Base-by-base conservation (phyloP, 345 rosid genomes). In the Camelina hispida region DNA sequence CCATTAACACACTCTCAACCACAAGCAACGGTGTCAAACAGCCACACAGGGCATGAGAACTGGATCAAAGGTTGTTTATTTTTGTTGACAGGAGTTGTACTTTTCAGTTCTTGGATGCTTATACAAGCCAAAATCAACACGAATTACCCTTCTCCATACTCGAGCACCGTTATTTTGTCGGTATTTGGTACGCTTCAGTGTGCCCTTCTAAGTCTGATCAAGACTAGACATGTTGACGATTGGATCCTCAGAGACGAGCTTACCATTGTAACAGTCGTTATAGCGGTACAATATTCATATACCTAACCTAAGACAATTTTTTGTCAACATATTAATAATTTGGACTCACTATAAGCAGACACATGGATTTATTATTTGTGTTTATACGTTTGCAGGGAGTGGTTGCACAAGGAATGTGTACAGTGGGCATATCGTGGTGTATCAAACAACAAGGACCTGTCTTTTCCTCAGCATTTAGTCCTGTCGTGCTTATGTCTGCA, bases 81-180 rank as follows among this genome's bases (percentile, higher is more conserved):
- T 64, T 56, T 87, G 68, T 43, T 76, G 30, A 71, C 62, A 6
- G 84, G 85, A 59, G 48, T 71, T 38, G 0, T 44, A 28, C 35
- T 84, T 40, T 87, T 83, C 75, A 65, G 85, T 55, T 79, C 80
- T 4, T 89, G 91, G 91, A 82, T 85, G 80, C 77, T 89, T 34
- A 55, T 85, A 47, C 88, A 89, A 78, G 82, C 86, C 64, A 83
- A 71, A 9, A 82, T 85, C 53, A 82, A 88, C 58, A 69, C 37
- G 73, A 79, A 38, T 7, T 87, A 79, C 57, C 89, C 94, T 3
- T 83, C 81, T 69, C 87, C 83, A 50, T 89, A 85, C 72, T 87
- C 93, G 2, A 83, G 88, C 80, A 87, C 91, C 2, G 86, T 89
- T 12, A 71, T 87, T 15, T 60, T 87, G 78, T 83, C 91, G 18